Evolutionary conservation across 2,329 filamentous ascomycete species (phyloP).

Genomic region (Trichoderma simmonsii): DNA sequence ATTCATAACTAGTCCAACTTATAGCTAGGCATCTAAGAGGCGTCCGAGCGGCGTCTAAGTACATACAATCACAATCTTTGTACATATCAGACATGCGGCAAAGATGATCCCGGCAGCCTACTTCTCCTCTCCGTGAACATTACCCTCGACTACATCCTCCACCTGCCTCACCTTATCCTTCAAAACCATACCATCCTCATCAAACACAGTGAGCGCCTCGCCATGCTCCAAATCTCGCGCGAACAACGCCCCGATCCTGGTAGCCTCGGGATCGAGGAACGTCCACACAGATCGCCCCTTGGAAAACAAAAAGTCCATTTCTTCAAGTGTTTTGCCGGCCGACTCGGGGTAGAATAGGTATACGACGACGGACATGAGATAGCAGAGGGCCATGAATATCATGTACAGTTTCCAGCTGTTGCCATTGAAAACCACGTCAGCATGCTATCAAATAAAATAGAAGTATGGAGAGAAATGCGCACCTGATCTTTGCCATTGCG

Average conservation of each 20-base stretch:
- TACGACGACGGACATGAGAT: slow-evolving; percentile 19
- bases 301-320: slow-evolving; percentile 18
- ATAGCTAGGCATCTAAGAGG: background rate
- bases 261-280: slow-evolving; percentile 15
- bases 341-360: slow-evolving; percentile 20
- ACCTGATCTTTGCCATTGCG: slow-evolving; percentile 20
- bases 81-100: background rate
- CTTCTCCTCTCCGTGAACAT: background rate
- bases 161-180: slow-evolving; percentile 12
- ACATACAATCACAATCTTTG: background rate
- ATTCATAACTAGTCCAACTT: background rate
- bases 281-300: background rate
- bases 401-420: slow-evolving; percentile 19
- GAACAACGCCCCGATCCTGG: slow-evolving; percentile 13
- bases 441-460: background rate
- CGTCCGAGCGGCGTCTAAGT: too few relatives aligned
- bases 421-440: background rate
- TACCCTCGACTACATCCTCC: background rate
- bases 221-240: slow-evolving; percentile 10
- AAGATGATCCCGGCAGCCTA: background rate
- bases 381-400: slow-evolving; percentile 20
- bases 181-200: slow-evolving; percentile 1
- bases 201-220: slow-evolving; percentile 16
- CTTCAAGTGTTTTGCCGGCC: slow-evolving; percentile 16
- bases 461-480: background rate